Conservation (phyloP, 805 yeast species). For the Candida anglica region DNA sequence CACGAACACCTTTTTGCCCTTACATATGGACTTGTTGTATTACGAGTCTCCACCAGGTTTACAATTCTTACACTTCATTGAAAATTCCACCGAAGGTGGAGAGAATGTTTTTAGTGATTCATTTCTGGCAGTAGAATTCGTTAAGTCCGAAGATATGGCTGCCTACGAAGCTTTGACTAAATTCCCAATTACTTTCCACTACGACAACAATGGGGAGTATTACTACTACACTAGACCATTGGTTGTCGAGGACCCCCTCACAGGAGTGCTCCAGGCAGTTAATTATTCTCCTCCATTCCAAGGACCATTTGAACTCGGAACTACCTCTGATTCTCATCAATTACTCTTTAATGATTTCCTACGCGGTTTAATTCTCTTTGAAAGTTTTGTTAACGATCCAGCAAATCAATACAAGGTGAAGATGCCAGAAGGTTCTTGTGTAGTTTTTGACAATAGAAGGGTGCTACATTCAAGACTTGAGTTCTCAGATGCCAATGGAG, state of each 20-base stretch:
- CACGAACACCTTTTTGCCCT: constrained; percentile 58
- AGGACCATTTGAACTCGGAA: constrained; percentile 65
- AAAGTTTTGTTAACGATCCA: constrained; percentile 48
- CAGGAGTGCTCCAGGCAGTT: constrained; percentile 46
- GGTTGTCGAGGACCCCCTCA: constrained; percentile 49
- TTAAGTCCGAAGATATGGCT: constrained; percentile 52
- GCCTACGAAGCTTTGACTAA: constrained; percentile 60
- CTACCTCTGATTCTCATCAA: constrained; percentile 29
- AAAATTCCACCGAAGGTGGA: constrained; percentile 58
- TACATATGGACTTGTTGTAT: constrained; percentile 75
- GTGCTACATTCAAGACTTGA: constrained; percentile 59
- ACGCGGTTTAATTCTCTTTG: constrained; percentile 60
- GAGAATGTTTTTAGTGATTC: constrained; percentile 69
- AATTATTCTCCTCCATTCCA: constrained; percentile 84
- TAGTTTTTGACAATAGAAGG: constrained; percentile 68
- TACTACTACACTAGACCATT: constrained; percentile 62
- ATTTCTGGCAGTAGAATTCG: constrained; percentile 56
- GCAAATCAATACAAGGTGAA: constrained; percentile 52
- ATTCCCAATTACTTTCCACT: constrained; percentile 68
- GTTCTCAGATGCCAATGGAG: constrained; percentile 40
- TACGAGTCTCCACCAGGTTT: constrained; percentile 81
- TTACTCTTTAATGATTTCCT: constrained; percentile 52
- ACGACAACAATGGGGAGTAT: constrained; percentile 55
- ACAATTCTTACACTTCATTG: constrained; percentile 60
- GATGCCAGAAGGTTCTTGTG: constrained; percentile 56